Evolutionary conservation across 257 asterid species (phyloP).

Genomic region (Verbascum thapsus): DNA sequence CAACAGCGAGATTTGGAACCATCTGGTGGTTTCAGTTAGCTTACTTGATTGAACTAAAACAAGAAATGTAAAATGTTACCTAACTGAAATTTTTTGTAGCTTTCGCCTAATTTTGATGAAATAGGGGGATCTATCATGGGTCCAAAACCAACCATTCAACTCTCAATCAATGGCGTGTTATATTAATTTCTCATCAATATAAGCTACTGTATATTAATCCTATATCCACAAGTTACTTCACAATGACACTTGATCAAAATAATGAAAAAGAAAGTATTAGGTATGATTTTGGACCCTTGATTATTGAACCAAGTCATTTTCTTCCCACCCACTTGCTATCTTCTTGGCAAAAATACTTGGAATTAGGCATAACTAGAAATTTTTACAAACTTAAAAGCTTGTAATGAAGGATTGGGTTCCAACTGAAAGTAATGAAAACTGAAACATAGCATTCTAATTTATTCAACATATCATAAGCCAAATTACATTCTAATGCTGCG

Average conservation of each 20-base stretch:
- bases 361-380: conserved; percentile 5
- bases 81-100: too few species aligned
- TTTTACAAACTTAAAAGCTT: too few species aligned
- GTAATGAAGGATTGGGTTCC: too few species aligned
- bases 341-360: background rate
- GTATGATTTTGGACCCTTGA: conserved; percentile 47
- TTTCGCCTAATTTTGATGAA: conserved; percentile 11
- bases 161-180: conserved; percentile 41
- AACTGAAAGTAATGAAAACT: background rate
- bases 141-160: conserved; percentile 39
- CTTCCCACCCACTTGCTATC: conserved; percentile 25
- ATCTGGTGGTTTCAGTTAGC: too few species aligned
- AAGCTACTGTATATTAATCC: background rate
- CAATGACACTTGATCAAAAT: conserved; percentile 27
- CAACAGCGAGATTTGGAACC: too few species aligned
- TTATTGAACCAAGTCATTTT: conserved; percentile 30
- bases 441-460: background rate
- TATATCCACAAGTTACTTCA: conserved; percentile 29
- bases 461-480: conserved; percentile 6
- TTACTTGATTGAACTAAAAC: too few species aligned
- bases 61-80: too few species aligned
- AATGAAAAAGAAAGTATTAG: conserved; percentile 42
- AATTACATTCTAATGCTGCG: background rate
- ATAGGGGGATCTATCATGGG: conserved; percentile 38
- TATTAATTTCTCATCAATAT: conserved; percentile 24